These are phyloP conservation scores for Aspergillus steynii DNA, from an alignment of 495 filamentous ascomycete species.

Conservation along the genomic window DNA sequence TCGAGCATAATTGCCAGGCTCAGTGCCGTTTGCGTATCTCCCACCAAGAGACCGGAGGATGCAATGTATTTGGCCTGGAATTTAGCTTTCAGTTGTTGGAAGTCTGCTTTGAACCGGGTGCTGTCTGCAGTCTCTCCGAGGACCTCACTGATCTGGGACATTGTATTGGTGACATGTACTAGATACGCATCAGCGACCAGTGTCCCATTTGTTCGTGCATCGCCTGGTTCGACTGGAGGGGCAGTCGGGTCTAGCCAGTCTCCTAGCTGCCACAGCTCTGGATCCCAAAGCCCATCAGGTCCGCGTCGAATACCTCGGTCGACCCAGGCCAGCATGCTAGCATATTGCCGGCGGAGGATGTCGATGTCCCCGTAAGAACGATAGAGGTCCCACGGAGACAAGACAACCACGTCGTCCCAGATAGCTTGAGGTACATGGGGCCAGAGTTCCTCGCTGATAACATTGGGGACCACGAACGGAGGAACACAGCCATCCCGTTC, in stretches of 20 bases:
- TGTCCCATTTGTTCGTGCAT: slow-evolving; percentile 40
- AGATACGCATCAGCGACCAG: slow-evolving; percentile 56
- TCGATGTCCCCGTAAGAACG: slow-evolving; percentile 41
- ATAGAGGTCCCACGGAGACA: slow-evolving; percentile 48
- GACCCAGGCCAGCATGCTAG: slow-evolving; percentile 48
- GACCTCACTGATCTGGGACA: slow-evolving; percentile 23
- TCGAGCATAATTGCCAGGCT: slow-evolving; percentile 46
- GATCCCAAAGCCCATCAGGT: slow-evolving; percentile 39
- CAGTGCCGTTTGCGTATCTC: slow-evolving; percentile 52
- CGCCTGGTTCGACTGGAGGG: slow-evolving; percentile 43
- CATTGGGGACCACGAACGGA: slow-evolving; percentile 43
- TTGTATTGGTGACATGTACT: slow-evolving; percentile 45
- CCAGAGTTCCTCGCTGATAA: slow-evolving; percentile 30
- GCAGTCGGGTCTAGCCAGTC: slow-evolving; percentile 59
- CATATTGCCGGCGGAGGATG: slow-evolving; percentile 43
- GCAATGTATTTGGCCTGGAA: slow-evolving; percentile 50
- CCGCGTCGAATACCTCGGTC: slow-evolving; percentile 47
- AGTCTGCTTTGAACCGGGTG: slow-evolving; percentile 20
- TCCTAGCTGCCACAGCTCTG: slow-evolving; percentile 40
- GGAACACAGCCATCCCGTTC: slow-evolving; percentile 24
- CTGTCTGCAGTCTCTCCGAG: slow-evolving; percentile 31
- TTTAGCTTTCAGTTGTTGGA: slow-evolving; percentile 22
- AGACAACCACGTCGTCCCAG: slow-evolving; percentile 53
- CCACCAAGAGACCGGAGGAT: slow-evolving; percentile 36
- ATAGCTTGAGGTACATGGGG: slow-evolving; percentile 35